Evolutionary conservation across 2,329 filamentous ascomycete genomes (phyloP).

Genomic region (Fonsecaea pedrosoi): DNA sequence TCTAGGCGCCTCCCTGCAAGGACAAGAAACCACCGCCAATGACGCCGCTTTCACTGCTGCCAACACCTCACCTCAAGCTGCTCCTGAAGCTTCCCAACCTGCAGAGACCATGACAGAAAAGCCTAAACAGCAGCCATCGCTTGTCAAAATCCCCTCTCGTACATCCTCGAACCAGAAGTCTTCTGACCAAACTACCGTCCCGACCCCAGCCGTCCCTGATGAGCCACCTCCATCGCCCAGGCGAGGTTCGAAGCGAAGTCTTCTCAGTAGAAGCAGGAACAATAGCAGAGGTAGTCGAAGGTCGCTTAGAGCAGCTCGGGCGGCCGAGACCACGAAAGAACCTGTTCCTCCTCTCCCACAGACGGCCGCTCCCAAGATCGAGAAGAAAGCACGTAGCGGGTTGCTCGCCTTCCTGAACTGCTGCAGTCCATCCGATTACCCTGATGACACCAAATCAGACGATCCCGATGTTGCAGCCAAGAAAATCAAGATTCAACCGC

Average conservation of each 20-base stretch:
- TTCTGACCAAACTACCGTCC: conserved; percentile 20
- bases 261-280: conserved; percentile 39
- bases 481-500: conserved; percentile 38
- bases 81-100: conserved; percentile 24
- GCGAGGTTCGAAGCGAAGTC: conserved; percentile 41
- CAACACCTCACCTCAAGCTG: conserved; percentile 18
- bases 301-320: conserved; percentile 35
- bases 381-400: conserved; percentile 37
- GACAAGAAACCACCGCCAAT: conserved; percentile 22
- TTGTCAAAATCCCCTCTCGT: conserved; percentile 38
- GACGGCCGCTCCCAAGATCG: conserved; percentile 20
- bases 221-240: conserved; percentile 36
- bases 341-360: conserved; percentile 35
- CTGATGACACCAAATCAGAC: conserved; percentile 36
- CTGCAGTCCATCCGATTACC: conserved; percentile 34
- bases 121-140: conserved; percentile 29
- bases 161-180: conserved; percentile 36
- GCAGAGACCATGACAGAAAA: conserved; percentile 36
- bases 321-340: conserved; percentile 33
- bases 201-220: conserved; percentile 24
- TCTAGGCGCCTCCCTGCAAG: conserved; percentile 31
- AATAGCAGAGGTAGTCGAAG: conserved; percentile 40
- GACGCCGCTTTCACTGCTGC: conserved; percentile 24
- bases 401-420: conserved; percentile 41
- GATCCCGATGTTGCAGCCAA: conserved; percentile 39